Evolutionary conservation across 2,329 filamentous ascomycete species (phyloP), one percentile per base, ranked within the genome.

Genomic region (Colletotrichum sansevieriae): DNA sequence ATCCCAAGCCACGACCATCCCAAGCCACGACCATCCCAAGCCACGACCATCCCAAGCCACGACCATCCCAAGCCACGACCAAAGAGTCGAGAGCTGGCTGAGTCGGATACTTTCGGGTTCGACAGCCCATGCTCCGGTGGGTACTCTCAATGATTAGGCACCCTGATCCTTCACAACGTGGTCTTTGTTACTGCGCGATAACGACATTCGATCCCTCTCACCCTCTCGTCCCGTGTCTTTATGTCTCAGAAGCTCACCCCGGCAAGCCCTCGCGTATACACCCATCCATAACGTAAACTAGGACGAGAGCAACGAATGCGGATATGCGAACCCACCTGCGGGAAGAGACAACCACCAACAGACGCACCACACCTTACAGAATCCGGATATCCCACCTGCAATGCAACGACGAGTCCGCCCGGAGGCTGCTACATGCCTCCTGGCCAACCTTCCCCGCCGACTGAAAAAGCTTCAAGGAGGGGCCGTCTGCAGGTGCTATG

Each of bases 101-200:
- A 39, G 22, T 61, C 66, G 66, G 62, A 68, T 60, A 56, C 66
- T 65, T 51, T 68, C 66, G 66, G 66, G 63, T 20, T 29, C 29
- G 29, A 29, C 25, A 29, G 43, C 61, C 49, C 66, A 61, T 51
- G 54, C 25, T 20, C 41, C 35, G 18, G 62, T 65, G 62, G 61
- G 63, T 3, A 33, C 11, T 29, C 49, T 39, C 56, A 49, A 18
- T 37, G 43, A 55, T 18, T 62, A 60, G 41, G 66, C 56, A 58
- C 22, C 65, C 35, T 55, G 33, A 55, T 54, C 55, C 47, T 68
- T 55, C 37, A 47, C n/a, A 55, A 58, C 55, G 55, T 25, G 37
- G 29, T 65, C 47, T n/a, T 15, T 35, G 55, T 37, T 22, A 29
- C 9, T 68, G 66, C 66, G 51, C 65, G 66, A 65, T 68, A 68